Percentiles rank a stretch among this genome's conserved stretches.
These are phyloP conservation scores for Wilcoxina mikolae DNA, from an alignment of 495 filamentous ascomycete genomes.

Conservation along the genomic window DNA sequence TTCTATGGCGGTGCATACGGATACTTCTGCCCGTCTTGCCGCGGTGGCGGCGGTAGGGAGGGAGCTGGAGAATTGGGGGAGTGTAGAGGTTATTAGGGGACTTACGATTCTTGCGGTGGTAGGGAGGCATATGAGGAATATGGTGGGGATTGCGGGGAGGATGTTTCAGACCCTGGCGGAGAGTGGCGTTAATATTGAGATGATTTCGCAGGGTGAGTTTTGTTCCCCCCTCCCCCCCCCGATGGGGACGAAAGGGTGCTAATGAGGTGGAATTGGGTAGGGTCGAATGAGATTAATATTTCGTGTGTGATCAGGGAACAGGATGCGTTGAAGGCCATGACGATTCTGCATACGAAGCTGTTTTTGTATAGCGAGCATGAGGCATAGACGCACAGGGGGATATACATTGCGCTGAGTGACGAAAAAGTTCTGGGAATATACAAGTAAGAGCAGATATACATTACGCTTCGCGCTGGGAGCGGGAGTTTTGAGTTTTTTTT, in stretches of 20 bases:
- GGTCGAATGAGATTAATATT: conserved; percentile 96
- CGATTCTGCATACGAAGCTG: conserved; percentile 83
- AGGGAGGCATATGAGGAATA: conserved; percentile 86
- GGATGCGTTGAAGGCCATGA: conserved; percentile 81
- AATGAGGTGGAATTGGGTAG: conserved; percentile 35
- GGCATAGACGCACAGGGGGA: no score
- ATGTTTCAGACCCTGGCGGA: conserved; percentile 87
- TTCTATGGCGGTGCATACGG: conserved; percentile 80
- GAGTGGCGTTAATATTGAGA: conserved; percentile 81
- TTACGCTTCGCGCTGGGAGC: no score
- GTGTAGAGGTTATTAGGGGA: conserved; percentile 65
- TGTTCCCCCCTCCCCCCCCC: conserved; percentile 3
- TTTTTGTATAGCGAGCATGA: conserved; percentile 36
- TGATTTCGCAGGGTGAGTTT: conserved; percentile 82
- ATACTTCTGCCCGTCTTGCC: conserved; percentile 35
- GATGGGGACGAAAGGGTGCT: conserved; percentile 6
- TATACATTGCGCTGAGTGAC: no score
- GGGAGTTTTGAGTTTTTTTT: no score
- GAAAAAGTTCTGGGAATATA: no score
- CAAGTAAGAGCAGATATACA: no score
- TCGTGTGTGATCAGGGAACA: conserved; percentile 88
- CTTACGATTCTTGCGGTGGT: conserved; percentile 91
- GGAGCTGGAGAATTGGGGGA: conserved; percentile 62
- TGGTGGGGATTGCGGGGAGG: conserved; percentile 73
- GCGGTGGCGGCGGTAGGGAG: conserved; percentile 49